Conservation (phyloP, 306 rosid species). For the Cyamopsis tetragonoloba region DNA sequence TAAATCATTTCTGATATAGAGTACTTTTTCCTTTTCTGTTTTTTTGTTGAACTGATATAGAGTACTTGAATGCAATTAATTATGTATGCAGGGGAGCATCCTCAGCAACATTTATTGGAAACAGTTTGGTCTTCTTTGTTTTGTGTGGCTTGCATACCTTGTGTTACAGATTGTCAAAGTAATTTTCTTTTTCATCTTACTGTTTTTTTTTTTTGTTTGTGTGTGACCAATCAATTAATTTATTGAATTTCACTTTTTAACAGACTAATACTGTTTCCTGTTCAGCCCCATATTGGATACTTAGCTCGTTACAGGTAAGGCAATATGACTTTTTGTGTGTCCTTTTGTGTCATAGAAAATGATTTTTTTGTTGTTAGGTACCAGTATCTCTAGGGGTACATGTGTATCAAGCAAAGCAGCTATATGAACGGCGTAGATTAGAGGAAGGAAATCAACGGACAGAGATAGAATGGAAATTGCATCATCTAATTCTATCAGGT, state of each 20-base stretch:
- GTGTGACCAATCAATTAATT: not conserved
- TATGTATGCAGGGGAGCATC: slow-evolving; percentile 41
- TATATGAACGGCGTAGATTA: slow-evolving; percentile 56
- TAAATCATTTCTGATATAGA: not conserved
- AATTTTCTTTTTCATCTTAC: not conserved
- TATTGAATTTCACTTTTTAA: not conserved
- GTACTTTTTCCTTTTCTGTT: no score
- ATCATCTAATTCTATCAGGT: slow-evolving; percentile 48
- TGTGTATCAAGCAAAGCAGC: slow-evolving; percentile 54
- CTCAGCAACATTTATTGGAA: slow-evolving; percentile 61
- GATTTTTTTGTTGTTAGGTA: slow-evolving; percentile 35
- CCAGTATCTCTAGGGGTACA: slow-evolving; percentile 64
- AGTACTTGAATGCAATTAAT: not conserved
- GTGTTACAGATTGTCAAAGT: slow-evolving; percentile 63
- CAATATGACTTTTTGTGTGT: not conserved
- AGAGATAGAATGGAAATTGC: slow-evolving; percentile 37
- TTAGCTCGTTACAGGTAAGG: slow-evolving; percentile 62
- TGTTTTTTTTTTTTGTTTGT: not conserved
- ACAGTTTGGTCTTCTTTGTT: slow-evolving; percentile 60
- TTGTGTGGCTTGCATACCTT: slow-evolving; percentile 70
- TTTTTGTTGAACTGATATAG: no score
- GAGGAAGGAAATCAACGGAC: slow-evolving; percentile 41
- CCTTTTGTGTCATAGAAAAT: not conserved
- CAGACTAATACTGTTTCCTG: slow-evolving; percentile 55
- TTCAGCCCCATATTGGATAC: slow-evolving; percentile 56